A percentile compares a stretch with the other conserved stretches of the same genome.
These are phyloP conservation scores for Leishmania amazonensis DNA, from an alignment of 208 protist species.

Conservation along the genomic window DNA sequence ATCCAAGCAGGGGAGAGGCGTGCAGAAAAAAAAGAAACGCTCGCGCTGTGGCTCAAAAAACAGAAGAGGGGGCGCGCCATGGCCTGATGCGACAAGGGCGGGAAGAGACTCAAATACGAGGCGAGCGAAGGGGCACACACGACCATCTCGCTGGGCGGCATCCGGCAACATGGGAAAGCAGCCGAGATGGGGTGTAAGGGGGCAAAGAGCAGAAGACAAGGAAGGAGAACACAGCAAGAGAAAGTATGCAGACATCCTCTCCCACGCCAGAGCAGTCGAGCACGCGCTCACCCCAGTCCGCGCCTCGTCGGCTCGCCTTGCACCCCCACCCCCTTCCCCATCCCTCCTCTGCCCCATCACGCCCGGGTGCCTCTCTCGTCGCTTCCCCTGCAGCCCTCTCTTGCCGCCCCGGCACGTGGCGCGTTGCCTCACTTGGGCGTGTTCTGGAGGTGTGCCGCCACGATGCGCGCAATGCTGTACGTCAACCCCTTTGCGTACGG, in stretches of 20 bases:
- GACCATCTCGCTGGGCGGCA: neutral
- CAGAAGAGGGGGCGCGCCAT: too few species aligned
- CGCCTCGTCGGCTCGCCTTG: too few species aligned
- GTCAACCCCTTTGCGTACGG: constrained; percentile 90
- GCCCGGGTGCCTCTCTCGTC: constrained; percentile 2
- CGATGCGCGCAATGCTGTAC: constrained; percentile 68
- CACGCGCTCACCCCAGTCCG: neutral
- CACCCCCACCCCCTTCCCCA: neutral
- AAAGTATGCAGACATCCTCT: neutral
- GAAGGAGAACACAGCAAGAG: neutral
- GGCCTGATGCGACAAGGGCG: neutral
- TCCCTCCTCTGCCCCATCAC: neutral
- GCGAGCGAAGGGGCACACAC: neutral
- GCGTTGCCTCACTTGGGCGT: constrained; percentile 40
- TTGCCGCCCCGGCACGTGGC: neutral
- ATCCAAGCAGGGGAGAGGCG: too few species aligned
- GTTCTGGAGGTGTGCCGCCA: constrained; percentile 72
- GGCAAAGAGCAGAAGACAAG: neutral
- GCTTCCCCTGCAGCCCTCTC: neutral
- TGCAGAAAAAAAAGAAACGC: neutral
- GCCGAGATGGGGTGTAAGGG: too few species aligned
- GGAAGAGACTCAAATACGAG: neutral
- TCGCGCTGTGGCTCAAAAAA: neutral
- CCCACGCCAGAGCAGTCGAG: neutral
- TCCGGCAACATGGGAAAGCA: neutral